Evolutionary conservation across 2,329 filamentous ascomycete species (phyloP), one percentile per base, ranked within the genome.

Genomic region (Xenoacremonium recifei): DNA sequence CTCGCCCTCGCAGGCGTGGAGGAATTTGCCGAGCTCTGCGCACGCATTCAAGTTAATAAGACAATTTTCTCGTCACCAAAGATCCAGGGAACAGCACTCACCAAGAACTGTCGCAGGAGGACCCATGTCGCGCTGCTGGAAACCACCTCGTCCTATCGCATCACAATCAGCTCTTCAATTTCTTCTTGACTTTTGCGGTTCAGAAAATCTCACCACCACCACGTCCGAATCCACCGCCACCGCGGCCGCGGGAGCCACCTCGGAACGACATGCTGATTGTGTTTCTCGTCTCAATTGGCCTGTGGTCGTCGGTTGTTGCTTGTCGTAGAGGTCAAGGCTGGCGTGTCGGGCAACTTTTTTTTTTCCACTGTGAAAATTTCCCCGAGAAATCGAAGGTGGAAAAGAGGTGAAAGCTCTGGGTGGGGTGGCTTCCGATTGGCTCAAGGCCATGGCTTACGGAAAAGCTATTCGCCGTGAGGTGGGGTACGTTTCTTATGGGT

Each of bases 1-100:
- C 71, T 99, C 93, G 67, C 92, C 92, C 72, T 99, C 93, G 73
- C 88, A 92, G 45, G 90, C 84, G 74, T 99, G 93, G 66, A 96
- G 72, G 71, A 97, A 95, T 53, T 81, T 82, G 68, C 93, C 93
- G 86, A 99, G 89, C 73, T 96, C 93, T 59, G 21, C n/a, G 23
- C n/a, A n/a, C n/a, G n/a, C n/a, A n/a, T n/a, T n/a, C n/a, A n/a
- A n/a, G n/a, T n/a, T n/a, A n/a, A n/a, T n/a, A n/a, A n/a, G n/a
- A n/a, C n/a, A n/a, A n/a, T n/a, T n/a, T n/a, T n/a, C n/a, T n/a
- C n/a, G n/a, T n/a, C n/a, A n/a, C 5, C 7, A 32, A 15, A 7
- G 10, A 32, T 9, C 30, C 15, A 16, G 3, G 7, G n/a, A n/a
- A 25, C 11, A 11, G 16, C 23, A 54, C 62, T 29, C 63, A 65